Evolutionary conservation across 2,329 filamentous ascomycete genomes (phyloP).

Genomic region (Xylaria digitata): DNA sequence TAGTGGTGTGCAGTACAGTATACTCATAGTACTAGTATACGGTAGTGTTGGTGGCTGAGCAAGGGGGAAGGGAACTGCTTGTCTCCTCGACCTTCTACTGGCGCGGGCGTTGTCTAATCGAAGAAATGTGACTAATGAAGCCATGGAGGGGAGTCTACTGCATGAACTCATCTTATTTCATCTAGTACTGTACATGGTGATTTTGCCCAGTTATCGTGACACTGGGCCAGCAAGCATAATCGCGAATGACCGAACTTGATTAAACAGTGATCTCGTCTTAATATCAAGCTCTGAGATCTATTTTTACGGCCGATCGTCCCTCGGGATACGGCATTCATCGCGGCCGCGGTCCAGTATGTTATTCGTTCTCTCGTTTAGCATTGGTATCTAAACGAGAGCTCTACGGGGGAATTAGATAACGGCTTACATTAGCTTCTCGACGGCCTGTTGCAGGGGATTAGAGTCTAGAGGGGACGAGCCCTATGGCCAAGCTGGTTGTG

Average conservation of each 20-base stretch:
- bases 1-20: background rate
- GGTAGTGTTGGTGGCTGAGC: constrained; percentile 30
- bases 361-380: background rate
- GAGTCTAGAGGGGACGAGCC: background rate
- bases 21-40: background rate
- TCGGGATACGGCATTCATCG: constrained; percentile 11
- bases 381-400: background rate
- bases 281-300: constrained; percentile 9
- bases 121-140: constrained; percentile 23
- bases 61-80: constrained; percentile 1
- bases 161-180: constrained; percentile 27
- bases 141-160: constrained; percentile 7
- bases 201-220: constrained; percentile 20
- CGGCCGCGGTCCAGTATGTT: constrained; percentile 7
- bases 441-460: background rate
- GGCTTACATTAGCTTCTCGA: constrained; percentile 9
- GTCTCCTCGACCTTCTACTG: constrained; percentile 10
- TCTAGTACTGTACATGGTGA: constrained; percentile 6
- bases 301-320: constrained; percentile 24
- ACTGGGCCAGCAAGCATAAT: constrained; percentile 9
- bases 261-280: background rate
- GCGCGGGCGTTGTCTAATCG: constrained; percentile 5
- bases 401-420: constrained; percentile 12
- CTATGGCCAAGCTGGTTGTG: background rate
- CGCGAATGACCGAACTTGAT: background rate